Evolutionary conservation across 768 basidiomycete species (phyloP), one percentile per base, ranked within the genome.

Genomic region (Lentinula edodes): DNA sequence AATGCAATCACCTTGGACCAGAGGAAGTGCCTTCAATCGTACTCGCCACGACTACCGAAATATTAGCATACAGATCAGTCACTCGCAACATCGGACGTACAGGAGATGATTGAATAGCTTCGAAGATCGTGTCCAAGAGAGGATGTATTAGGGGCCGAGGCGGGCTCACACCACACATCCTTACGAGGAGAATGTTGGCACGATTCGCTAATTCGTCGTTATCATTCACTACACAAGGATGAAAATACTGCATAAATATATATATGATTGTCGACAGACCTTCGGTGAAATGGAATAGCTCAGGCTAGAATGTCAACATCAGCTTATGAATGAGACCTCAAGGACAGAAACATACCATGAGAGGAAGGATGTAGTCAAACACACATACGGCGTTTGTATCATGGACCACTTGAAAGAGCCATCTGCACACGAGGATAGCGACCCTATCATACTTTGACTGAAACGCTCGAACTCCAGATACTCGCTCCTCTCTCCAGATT

Each of bases 381-480:
- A 83, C 79, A 3, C 87, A 83, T 39, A 85, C 81, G 6, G 92
- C 91, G 65, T 92, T 86, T 1, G 87, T 81, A 66, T 92, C 89
- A 65, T 91, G 88, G 16, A 94, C 69, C 7, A 84, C 81, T 66
- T 86, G 83, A 71, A 85, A 88, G 32, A 93, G 74, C 88, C 91
- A 93, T 67, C 85, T 87, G 76, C 89, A 90, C 39, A 90, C 78
- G 0, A 84, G 81, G 35, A 87, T 77, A 12, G 83, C 85, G 68
- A 86, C 83, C 67, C 88, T 87, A 68, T 95, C 93, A 66, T 94
- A 93, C n/a, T 82, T 87, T 0, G 91, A 94, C 67, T 91, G 88
- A 67, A 91, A 88, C 4, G 91, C 91, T 38, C 88, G 83, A 28
- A 85, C 83, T 3, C 92, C 91, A 18, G 91, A 84, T 5, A 86